Conservation (phyloP, 208 protist species). For the Lotmaria passim region DNA sequence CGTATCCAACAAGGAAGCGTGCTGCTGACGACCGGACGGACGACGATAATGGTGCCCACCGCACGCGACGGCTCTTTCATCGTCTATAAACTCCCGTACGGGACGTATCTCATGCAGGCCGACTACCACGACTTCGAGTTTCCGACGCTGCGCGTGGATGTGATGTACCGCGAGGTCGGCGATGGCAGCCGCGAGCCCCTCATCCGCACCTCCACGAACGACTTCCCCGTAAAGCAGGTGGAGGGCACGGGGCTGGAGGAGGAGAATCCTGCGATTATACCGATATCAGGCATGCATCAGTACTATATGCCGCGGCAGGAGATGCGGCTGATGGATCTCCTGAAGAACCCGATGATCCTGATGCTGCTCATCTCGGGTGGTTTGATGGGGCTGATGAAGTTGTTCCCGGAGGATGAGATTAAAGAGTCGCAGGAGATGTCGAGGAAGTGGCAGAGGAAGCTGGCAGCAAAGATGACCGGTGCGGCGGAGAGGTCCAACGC, state of each 20-base stretch:
- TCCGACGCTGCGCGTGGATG: constrained; percentile 72
- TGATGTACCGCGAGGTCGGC: constrained; percentile 55
- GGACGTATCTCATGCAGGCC: constrained; percentile 79
- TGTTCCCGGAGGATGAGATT: constrained; percentile 83
- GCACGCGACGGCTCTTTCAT: constrained; percentile 77
- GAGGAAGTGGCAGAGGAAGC: constrained; percentile 65
- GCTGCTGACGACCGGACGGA: constrained; percentile 56
- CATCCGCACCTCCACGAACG: constrained; percentile 72
- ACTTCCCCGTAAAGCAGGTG: constrained; percentile 63
- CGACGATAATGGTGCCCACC: constrained; percentile 57
- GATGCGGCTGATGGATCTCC: constrained; percentile 60
- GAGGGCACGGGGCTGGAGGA: constrained; percentile 74
- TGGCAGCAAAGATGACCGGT: constrained; percentile 34
- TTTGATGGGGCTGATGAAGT: constrained; percentile 71
- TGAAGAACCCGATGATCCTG: constrained; percentile 86
- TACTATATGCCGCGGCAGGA: constrained; percentile 84
- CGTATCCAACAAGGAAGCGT: constrained; percentile 73
- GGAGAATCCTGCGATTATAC: constrained; percentile 70
- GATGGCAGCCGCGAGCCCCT: constrained; percentile 35
- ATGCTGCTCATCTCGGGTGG: constrained; percentile 75
- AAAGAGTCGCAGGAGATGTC: constrained; percentile 73
- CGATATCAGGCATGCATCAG: constrained; percentile 42
- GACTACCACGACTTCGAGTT: constrained; percentile 87
- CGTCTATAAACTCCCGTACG: constrained; percentile 71
- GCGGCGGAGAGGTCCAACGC: constrained; percentile 19